Conservation (phyloP, 768 basidiomycete genomes). For the Paxillus ammoniavirescens region DNA sequence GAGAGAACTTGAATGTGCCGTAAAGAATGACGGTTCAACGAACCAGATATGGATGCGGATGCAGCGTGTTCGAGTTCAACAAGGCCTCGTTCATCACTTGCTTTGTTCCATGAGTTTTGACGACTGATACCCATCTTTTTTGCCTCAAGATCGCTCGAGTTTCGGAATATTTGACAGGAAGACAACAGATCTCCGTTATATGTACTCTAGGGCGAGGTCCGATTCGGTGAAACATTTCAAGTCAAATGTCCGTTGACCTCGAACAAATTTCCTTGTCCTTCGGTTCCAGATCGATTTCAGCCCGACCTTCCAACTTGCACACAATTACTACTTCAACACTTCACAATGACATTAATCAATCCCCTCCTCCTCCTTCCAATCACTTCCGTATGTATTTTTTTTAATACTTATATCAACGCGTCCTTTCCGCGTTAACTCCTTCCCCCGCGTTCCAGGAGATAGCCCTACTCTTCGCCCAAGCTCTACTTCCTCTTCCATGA, state of each 20-base stretch:
- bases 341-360: slow-evolving; percentile 20
- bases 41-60: slow-evolving; percentile 4
- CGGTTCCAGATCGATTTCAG: slow-evolving; percentile 15
- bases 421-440: slow-evolving; percentile 33
- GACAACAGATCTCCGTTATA: slow-evolving; percentile 3
- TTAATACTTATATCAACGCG: slow-evolving; percentile 22
- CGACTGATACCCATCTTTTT: slow-evolving; percentile 27
- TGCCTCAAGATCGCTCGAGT: slow-evolving; percentile 7
- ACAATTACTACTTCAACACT: slow-evolving; percentile 9
- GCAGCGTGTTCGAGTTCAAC: slow-evolving; percentile 22
- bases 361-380: neutral
- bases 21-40: slow-evolving; percentile 14
- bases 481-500: slow-evolving; percentile 34
- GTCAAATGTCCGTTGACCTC: slow-evolving; percentile 24
- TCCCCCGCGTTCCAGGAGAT: slow-evolving; percentile 18
- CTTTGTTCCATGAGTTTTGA: slow-evolving; percentile 31
- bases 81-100: slow-evolving; percentile 24
- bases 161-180: neutral
- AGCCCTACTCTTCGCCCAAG: slow-evolving; percentile 7
- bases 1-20: slow-evolving; percentile 6
- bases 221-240: neutral
- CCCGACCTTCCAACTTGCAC: slow-evolving; percentile 6
- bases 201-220: slow-evolving; percentile 14
- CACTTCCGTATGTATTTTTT: slow-evolving; percentile 17
- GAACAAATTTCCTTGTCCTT: slow-evolving; percentile 16